phyloP scores from a whole-genome alignment of 225 moss, liverwort and hornwort genomes.

The Bryum argenteum region DNA sequence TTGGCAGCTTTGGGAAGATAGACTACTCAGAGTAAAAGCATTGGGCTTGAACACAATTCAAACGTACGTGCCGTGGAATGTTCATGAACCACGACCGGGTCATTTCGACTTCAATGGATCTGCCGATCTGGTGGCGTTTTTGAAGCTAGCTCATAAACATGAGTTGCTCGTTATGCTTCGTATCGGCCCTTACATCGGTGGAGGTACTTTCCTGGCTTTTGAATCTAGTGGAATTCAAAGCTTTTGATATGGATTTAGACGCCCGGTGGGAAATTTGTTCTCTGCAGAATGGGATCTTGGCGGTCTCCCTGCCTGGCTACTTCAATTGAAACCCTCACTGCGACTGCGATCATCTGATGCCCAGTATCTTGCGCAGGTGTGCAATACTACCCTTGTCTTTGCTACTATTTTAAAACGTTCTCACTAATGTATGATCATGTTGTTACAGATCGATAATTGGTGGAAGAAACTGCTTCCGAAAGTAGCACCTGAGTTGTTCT shows the following conservation, averaged over 20 bases:
- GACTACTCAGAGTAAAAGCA: constrained; percentile 70
- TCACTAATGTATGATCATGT: neutral
- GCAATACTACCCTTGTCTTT: neutral
- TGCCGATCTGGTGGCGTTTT: constrained; percentile 67
- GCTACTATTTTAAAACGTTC: too few species aligned
- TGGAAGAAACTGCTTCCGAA: constrained; percentile 74
- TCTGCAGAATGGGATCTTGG: constrained; percentile 92
- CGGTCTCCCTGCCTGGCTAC: constrained; percentile 87
- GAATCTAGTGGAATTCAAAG: neutral
- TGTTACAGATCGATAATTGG: constrained; percentile 76
- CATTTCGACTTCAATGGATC: constrained; percentile 61
- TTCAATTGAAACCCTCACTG: constrained; percentile 63
- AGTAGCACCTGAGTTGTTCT: constrained; percentile 63
- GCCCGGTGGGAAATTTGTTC: too few species aligned
- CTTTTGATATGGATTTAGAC: constrained; percentile 5
- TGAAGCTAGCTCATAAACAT: constrained; percentile 63
- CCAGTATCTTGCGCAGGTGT: constrained; percentile 71
- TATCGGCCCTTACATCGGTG: constrained; percentile 89
- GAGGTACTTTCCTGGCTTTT: constrained; percentile 46
- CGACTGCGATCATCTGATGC: constrained; percentile 71
- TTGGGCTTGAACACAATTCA: constrained; percentile 85
- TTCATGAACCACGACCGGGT: constrained; percentile 73
- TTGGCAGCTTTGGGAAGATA: constrained; percentile 87
- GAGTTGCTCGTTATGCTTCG: constrained; percentile 86
- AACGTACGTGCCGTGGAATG: constrained; percentile 89